Evolutionary conservation across 768 basidiomycete species (phyloP).

Genomic region (Nidularia sp.): DNA sequence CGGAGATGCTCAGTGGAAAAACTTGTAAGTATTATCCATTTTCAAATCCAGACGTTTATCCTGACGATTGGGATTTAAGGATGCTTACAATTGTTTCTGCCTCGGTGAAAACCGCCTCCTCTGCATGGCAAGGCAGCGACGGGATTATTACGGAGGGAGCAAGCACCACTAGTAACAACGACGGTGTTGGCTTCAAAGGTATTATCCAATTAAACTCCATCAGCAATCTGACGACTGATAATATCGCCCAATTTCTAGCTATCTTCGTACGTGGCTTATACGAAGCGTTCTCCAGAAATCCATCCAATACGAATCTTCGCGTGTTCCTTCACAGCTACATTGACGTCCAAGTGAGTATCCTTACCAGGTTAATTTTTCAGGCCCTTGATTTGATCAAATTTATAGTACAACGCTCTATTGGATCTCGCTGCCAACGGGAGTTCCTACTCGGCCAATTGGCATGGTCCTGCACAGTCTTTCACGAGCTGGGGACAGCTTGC

Average conservation of each 20-base stretch:
- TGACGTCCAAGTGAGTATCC: conserved; percentile 40
- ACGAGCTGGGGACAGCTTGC: conserved; percentile 50
- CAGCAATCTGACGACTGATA: background rate
- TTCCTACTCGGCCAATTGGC: conserved; percentile 42
- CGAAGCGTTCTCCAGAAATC: conserved; percentile 38
- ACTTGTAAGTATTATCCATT: conserved; percentile 24
- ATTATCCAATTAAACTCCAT: background rate
- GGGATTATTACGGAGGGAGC: conserved; percentile 52
- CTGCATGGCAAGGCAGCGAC: conserved; percentile 41
- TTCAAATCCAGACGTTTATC: background rate
- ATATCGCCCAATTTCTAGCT: background rate
- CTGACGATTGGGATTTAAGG: conserved; percentile 11
- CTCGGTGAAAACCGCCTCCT: conserved; percentile 29
- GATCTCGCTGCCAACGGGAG: conserved; percentile 40
- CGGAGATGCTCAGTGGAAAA: conserved; percentile 34
- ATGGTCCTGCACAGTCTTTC: conserved; percentile 39
- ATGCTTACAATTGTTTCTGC: conserved; percentile 32
- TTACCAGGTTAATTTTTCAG: background rate
- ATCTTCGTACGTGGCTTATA: conserved; percentile 35
- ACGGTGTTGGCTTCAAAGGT: conserved; percentile 53
- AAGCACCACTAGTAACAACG: conserved; percentile 33
- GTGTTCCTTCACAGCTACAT: conserved; percentile 44
- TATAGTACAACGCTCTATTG: conserved; percentile 46
- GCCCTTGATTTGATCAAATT: background rate
- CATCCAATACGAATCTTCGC: conserved; percentile 28